Percentiles rank a stretch among this genome's conserved stretches.
Conservation (phyloP, 2,329 filamentous ascomycete species). For the Neopestalotiopsis clavispora region DNA sequence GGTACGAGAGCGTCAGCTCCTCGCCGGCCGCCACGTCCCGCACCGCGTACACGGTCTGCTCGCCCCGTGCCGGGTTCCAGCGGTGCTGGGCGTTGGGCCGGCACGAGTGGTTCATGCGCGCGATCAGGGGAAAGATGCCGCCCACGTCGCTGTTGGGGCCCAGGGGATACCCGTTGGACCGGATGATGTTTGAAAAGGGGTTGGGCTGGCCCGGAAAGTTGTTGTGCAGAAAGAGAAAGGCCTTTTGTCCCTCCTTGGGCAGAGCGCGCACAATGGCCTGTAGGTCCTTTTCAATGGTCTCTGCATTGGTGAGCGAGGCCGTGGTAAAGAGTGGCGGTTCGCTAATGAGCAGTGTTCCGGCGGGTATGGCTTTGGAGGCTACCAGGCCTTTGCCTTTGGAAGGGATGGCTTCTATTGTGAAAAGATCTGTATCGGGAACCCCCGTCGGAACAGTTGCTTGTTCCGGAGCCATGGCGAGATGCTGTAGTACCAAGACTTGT, state of each 20-base stretch:
- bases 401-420: conserved; percentile 12
- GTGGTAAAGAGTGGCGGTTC: conserved; percentile 15
- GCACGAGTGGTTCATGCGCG: conserved; percentile 18
- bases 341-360: conserved; percentile 16
- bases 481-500: background rate
- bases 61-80: conserved; percentile 4
- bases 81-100: conserved; percentile 1
- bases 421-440: conserved; percentile 5
- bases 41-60: conserved; percentile 16
- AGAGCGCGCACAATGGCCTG: background rate
- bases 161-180: conserved; percentile 16
- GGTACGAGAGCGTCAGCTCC: conserved; percentile 19
- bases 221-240: conserved; percentile 17
- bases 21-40: conserved; percentile 15
- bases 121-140: conserved; percentile 15
- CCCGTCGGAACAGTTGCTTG: conserved; percentile 1
- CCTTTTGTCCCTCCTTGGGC: conserved; percentile 12
- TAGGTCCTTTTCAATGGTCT: conserved; percentile 7
- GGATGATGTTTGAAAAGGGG: conserved; percentile 12
- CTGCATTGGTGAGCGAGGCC: background rate
- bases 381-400: conserved; percentile 17
- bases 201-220: conserved; percentile 12
- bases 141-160: conserved; percentile 13
- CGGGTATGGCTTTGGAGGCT: conserved; percentile 7
- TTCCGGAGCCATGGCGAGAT: background rate